Base-by-base conservation (phyloP, 495 filamentous ascomycete genomes). In the Penicillium ucsense region DNA sequence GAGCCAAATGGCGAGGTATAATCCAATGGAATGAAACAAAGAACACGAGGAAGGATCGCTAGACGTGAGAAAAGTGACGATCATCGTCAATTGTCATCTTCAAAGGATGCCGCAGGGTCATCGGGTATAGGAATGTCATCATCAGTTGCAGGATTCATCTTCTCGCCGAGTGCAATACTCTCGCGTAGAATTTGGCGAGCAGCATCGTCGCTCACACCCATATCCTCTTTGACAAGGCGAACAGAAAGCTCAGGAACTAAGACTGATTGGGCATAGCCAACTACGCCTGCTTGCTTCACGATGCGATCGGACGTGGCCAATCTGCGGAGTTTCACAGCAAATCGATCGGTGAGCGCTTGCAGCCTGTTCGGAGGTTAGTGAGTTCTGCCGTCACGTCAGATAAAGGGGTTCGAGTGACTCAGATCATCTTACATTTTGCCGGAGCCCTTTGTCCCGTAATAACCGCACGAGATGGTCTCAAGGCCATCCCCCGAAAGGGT, bases 161-260 rank as follows among this genome's bases (percentile, higher is more conserved):
- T 68, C 52, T 89, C 79, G 8, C 91, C 91, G 9, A 96, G 63
- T n/a, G 78, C 77, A 28, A 76, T 75, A 59, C 88, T 95, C 31
- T 90, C 84, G 6, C 72, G 61, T 54, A 97, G 54, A 20, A 95
- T 80, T 44, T 68, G 60, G 56, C 84, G 73, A 10, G 89, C 88
- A 50, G 73, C 61, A 39, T 80, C 78, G 45, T 78, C 78, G 5
- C 66, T 65, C n/a, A 85, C 75, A 0, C 63, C 57, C 85, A 96
- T 86, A 57, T 98, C 92, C 52, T 95, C 85, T 71, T 78, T 85
- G 29, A 97, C 83, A 11, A 98, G 73, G 51, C 69, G 65, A 2
- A 87, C 72, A 4, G 84, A 79, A 41, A 96, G 61, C 60, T 98
- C 92, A 0, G 90, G 90, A 9, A 94, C 89, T 37, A 96, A 67